These are phyloP conservation scores for Fusarium tuaranense DNA, from an alignment of 2,329 filamentous ascomycete species.

Conservation along the genomic window DNA sequence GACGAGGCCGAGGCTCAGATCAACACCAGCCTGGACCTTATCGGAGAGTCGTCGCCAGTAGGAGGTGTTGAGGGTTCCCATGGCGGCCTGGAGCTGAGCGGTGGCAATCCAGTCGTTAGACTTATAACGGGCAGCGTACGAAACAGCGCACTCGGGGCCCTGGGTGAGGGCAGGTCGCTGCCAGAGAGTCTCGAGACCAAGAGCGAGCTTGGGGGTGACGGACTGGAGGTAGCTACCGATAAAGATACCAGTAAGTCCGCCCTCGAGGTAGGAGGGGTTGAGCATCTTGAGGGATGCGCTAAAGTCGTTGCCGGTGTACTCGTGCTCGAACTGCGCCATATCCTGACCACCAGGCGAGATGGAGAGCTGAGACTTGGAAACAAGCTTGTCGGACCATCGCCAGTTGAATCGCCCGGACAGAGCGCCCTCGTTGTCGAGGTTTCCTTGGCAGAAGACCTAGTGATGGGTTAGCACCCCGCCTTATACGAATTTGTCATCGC, in stretches of 20 bases:
- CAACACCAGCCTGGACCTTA: slow-evolving; percentile 95
- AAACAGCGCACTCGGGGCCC: slow-evolving; percentile 90
- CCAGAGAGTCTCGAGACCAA: slow-evolving; percentile 95
- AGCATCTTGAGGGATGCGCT: slow-evolving; percentile 92
- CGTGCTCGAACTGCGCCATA: slow-evolving; percentile 94
- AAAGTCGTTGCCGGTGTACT: slow-evolving; percentile 95
- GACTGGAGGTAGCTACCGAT: slow-evolving; percentile 97
- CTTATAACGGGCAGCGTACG: slow-evolving; percentile 94
- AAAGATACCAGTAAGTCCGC: slow-evolving; percentile 92
- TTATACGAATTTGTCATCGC: slow-evolving; percentile 12
- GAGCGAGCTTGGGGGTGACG: slow-evolving; percentile 84
- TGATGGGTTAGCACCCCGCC: slow-evolving; percentile 30
- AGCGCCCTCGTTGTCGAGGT: slow-evolving; percentile 90
- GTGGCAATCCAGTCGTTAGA: slow-evolving; percentile 92
- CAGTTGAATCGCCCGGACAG: slow-evolving; percentile 93
- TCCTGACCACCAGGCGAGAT: slow-evolving; percentile 84
- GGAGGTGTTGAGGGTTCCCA: slow-evolving; percentile 88
- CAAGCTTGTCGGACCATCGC: slow-evolving; percentile 82
- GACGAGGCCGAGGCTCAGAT: slow-evolving; percentile 89
- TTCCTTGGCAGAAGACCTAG: slow-evolving; percentile 95
- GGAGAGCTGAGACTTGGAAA: slow-evolving; percentile 90
- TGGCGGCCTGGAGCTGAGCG: slow-evolving; percentile 83
- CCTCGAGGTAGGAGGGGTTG: slow-evolving; percentile 94
- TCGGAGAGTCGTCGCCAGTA: slow-evolving; percentile 96
- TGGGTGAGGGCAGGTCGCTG: slow-evolving; percentile 86